phyloP scores from a whole-genome alignment of 2,329 filamentous ascomycete species.

The Arthrobotrys megalospora region DNA sequence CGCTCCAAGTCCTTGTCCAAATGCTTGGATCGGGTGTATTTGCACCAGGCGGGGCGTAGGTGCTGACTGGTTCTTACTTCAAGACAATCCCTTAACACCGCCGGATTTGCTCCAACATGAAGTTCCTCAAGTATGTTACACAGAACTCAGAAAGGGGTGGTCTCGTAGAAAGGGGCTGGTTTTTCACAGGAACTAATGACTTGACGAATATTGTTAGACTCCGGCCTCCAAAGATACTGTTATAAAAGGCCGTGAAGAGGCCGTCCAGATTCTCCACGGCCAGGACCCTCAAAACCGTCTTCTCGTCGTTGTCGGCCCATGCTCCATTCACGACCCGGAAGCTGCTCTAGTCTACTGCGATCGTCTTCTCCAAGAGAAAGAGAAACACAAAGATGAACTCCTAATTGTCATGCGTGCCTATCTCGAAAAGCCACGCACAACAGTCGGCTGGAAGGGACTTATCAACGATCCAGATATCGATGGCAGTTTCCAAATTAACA shows the following conservation, averaged over 20 bases:
- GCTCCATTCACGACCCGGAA: conserved; percentile 94
- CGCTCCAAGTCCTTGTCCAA: conserved; percentile 40
- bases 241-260: conserved; percentile 75
- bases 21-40: conserved; percentile 56
- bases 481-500: conserved; percentile 98
- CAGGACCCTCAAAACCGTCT: conserved; percentile 80
- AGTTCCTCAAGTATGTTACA: conserved; percentile 73
- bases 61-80: conserved; percentile 58
- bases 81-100: conserved; percentile 87
- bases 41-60: conserved; percentile 54
- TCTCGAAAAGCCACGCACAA: conserved; percentile 98
- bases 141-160: too few species aligned
- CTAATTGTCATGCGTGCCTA: conserved; percentile 98
- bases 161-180: not conserved
- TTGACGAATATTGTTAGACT: conserved; percentile 62
- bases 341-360: conserved; percentile 89
- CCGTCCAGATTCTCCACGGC: conserved; percentile 78
- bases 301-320: conserved; percentile 93
- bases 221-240: conserved; percentile 71
- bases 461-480: conserved; percentile 99
- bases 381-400: conserved; percentile 85
- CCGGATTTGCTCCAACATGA: conserved; percentile 96
- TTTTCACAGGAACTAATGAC: not conserved
- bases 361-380: conserved; percentile 81
- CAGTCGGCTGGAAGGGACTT: conserved; percentile 98